phyloP scores from a whole-genome alignment of 1,139 yeast genomes.

The Kodamaea sp. region DNA sequence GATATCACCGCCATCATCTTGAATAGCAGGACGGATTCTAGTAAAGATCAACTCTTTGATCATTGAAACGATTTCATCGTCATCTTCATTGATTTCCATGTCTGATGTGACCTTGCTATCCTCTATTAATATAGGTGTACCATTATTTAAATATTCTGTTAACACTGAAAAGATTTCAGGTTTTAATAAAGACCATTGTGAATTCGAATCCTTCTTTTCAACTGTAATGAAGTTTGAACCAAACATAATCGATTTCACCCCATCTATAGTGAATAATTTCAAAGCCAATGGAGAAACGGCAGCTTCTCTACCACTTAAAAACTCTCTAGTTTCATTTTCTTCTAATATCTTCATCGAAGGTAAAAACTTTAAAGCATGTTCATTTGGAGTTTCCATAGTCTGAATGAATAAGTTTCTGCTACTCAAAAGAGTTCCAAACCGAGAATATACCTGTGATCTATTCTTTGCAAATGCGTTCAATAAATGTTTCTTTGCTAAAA shows the following conservation, averaged over 20 bases:
- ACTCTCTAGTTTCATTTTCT: constrained; percentile 50
- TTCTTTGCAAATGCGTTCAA: too few species aligned
- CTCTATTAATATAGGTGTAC: constrained; percentile 54
- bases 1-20: constrained; percentile 83
- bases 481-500: constrained; percentile 9
- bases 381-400: constrained; percentile 44
- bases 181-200: constrained; percentile 74
- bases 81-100: constrained; percentile 52
- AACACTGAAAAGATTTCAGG: constrained; percentile 85
- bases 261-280: constrained; percentile 49
- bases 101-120: constrained; percentile 28
- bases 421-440: constrained; percentile 1
- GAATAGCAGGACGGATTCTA: constrained; percentile 90
- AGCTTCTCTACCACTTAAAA: constrained; percentile 53
- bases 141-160: constrained; percentile 80
- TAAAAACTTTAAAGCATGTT: constrained; percentile 44
- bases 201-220: constrained; percentile 53
- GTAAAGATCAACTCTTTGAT: constrained; percentile 92
- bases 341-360: constrained; percentile 42
- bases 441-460: too few species aligned
- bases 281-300: constrained; percentile 53
- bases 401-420: constrained; percentile 34
- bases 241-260: constrained; percentile 49
- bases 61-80: constrained; percentile 79
- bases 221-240: constrained; percentile 76